Conservation (phyloP, 345 rosid genomes). For the Toxicodendron radicans region DNA sequence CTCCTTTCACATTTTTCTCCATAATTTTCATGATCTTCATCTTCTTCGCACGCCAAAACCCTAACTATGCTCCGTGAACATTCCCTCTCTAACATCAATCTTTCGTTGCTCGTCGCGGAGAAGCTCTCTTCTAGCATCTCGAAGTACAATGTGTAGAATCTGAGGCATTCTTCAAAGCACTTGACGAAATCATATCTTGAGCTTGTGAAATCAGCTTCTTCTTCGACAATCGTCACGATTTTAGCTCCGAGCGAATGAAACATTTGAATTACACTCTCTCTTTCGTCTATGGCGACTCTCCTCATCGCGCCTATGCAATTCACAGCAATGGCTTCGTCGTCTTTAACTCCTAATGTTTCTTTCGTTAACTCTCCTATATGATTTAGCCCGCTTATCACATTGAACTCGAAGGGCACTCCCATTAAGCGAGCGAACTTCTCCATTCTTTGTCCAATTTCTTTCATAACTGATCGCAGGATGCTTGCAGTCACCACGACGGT, state of each 20-base stretch:
- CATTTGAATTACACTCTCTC: slow-evolving; percentile 37
- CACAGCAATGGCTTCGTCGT: slow-evolving; percentile 60
- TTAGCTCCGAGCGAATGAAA: slow-evolving; percentile 46
- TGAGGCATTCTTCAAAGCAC: slow-evolving; percentile 74
- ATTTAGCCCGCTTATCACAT: slow-evolving; percentile 45
- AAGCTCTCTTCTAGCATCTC: slow-evolving; percentile 81
- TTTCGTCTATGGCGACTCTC: slow-evolving; percentile 41
- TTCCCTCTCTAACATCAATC: slow-evolving; percentile 69
- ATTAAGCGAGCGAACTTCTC: slow-evolving; percentile 78
- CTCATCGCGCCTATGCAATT: slow-evolving; percentile 66
- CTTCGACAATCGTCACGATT: slow-evolving; percentile 67
- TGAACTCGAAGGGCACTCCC: slow-evolving; percentile 78
- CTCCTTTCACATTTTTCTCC: slow-evolving; percentile 51
- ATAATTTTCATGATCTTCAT: not conserved
- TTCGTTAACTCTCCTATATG: slow-evolving; percentile 45
- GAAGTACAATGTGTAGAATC: slow-evolving; percentile 59
- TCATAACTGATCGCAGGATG: slow-evolving; percentile 50
- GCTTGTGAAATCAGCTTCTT: slow-evolving; percentile 71
- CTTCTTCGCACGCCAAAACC: slow-evolving; percentile 59
- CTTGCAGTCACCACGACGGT: slow-evolving; percentile 59
- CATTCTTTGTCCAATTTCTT: slow-evolving; percentile 72
- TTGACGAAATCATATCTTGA: slow-evolving; percentile 47
- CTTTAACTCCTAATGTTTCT: slow-evolving; percentile 46
- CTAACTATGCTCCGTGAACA: slow-evolving; percentile 67
- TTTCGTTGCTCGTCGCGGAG: slow-evolving; percentile 56